phyloP scores from a whole-genome alignment of 495 filamentous ascomycete species.

The Aspergillus saccharolyticus region DNA sequence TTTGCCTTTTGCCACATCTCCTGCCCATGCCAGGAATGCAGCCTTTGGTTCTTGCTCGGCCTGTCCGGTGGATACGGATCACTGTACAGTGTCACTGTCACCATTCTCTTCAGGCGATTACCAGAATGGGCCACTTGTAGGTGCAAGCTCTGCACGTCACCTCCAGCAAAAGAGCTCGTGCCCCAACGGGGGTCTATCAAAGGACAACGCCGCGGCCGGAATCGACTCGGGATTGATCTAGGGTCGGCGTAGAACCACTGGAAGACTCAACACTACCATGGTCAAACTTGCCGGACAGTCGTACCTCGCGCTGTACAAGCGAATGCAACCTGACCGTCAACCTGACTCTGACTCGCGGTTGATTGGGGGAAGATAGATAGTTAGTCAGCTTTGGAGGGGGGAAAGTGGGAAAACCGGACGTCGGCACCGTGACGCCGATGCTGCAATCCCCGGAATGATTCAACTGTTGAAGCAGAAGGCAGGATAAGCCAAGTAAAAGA shows the following conservation, averaged over 20 bases:
- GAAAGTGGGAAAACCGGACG: neutral
- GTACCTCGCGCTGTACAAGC: neutral
- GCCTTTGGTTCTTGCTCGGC: neutral
- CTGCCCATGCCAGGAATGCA: neutral
- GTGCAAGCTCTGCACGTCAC: neutral
- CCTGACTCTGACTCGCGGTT: constrained; percentile 1
- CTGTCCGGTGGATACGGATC: neutral
- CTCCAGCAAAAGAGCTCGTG: neutral
- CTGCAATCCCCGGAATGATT: neutral
- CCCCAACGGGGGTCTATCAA: neutral
- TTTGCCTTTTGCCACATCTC: neutral
- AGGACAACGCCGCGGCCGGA: neutral
- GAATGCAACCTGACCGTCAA: constrained; percentile 11
- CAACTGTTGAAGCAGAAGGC: neutral
- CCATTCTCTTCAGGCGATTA: neutral
- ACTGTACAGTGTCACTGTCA: neutral
- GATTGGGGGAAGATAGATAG: constrained; percentile 3
- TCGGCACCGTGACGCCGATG: constrained; percentile 2
- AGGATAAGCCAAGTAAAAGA: neutral
- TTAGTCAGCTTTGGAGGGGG: constrained; percentile 1
- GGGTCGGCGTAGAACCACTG: constrained; percentile 3
- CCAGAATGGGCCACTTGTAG: neutral
- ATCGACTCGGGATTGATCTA: neutral
- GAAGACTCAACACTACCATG: constrained; percentile 2
- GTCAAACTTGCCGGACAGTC: constrained; percentile 1